A percentile compares a stretch with the other conserved stretches of the same genome.
Conservation (phyloP, 179 eudicot genomes). For the Actinidia polygama region DNA sequence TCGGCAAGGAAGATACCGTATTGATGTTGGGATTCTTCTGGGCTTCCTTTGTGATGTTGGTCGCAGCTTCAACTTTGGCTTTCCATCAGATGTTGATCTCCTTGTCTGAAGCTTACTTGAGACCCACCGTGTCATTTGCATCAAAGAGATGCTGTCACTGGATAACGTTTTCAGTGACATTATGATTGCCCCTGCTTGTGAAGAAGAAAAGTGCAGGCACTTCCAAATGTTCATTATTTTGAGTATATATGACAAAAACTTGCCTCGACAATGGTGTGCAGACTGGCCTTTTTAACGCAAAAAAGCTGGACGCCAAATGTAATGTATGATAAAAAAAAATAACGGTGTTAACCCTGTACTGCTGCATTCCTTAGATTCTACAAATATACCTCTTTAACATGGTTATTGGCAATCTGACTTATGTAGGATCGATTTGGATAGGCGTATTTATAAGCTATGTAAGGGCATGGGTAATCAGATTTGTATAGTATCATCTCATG, state of each 20-base stretch:
- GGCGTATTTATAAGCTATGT: neutral
- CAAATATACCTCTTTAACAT: neutral
- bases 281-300: neutral
- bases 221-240: neutral
- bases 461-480: neutral
- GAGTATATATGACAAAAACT: neutral
- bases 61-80: constrained; percentile 67
- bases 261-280: neutral
- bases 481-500: neutral
- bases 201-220: neutral
- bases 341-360: neutral
- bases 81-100: constrained; percentile 58
- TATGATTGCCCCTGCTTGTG: neutral
- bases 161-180: constrained; percentile 8
- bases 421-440: neutral
- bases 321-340: neutral
- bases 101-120: constrained; percentile 45
- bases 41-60: constrained; percentile 49
- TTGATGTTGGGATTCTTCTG: constrained; percentile 59
- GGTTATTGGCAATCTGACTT: neutral
- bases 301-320: neutral
- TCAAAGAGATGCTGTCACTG: constrained; percentile 39
- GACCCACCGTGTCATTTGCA: constrained; percentile 44
- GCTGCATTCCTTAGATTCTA: neutral
- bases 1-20: constrained; percentile 65